Evolutionary conservation across 129 eudicot species (phyloP).

Genomic region (Logfia minima): DNA sequence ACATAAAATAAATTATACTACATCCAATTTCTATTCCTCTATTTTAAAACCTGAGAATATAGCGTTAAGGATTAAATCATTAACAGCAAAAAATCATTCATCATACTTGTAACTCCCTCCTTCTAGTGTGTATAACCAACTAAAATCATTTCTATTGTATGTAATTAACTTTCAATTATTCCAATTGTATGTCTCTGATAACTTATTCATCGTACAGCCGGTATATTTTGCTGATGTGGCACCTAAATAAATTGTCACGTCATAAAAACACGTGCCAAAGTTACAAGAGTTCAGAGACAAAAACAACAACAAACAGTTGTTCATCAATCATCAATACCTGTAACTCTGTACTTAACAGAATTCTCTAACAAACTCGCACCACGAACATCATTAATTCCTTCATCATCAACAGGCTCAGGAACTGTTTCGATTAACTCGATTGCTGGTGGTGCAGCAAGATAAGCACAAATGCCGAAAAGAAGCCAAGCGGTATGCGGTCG

Average conservation of each 20-base stretch:
- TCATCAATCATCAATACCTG: constrained; percentile 31
- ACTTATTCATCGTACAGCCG: too few species aligned
- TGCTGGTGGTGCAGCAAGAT: constrained; percentile 33
- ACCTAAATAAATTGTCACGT: neutral
- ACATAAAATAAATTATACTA: too few species aligned
- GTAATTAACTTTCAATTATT: too few species aligned
- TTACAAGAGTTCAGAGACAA: too few species aligned
- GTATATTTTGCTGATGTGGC: too few species aligned
- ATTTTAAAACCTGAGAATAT: too few species aligned
- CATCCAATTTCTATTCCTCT: too few species aligned
- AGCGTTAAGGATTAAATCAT: too few species aligned
- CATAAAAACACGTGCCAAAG: too few species aligned
- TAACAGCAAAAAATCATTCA: too few species aligned
- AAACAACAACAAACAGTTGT: neutral
- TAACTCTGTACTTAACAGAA: constrained; percentile 43
- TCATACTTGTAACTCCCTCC: too few species aligned
- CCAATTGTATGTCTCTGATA: neutral
- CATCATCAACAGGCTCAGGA: neutral
- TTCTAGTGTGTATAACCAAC: neutral
- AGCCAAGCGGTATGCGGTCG: constrained; percentile 65
- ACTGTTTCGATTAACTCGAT: neutral
- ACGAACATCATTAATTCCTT: neutral
- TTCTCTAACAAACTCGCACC: neutral
- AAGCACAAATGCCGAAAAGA: constrained; percentile 50
- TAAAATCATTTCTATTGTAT: too few species aligned